Base-by-base conservation (phyloP, 176 grass and related monocot genomes). In the Oryza meridionalis region DNA sequence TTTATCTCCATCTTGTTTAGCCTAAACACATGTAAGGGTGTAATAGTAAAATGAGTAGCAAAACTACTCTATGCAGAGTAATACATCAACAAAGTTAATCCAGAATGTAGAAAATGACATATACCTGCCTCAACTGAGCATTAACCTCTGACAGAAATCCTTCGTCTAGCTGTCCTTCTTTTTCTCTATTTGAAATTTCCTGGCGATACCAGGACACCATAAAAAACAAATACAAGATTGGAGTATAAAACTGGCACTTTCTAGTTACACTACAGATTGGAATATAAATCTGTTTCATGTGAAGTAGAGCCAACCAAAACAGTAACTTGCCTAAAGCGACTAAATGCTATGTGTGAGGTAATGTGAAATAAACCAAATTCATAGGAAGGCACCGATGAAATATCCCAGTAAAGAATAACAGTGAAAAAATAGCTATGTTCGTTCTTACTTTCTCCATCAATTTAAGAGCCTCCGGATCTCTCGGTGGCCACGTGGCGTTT, bases 141-240 rank as follows among this genome's bases (percentile, higher is more conserved):
- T 85, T 99, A 87, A 99, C 96, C 87, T 99, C 96, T 32, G 93
- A 89, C 17, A 96, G 89, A 84, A 99, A 99, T 75, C 93, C 86
- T 86, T 96, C 96, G 64, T 99, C 91, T 51, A 94, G 88, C 27
- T 92, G 88, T 22, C 96, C 91, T 89, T 92, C 93, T 88, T 94
- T 86, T 79, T 95, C 91, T 86, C 84, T 91, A 8, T 77, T 88
- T 76, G 84, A 81, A 89, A 96, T 69, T 82, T 96, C 96, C 96
- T 94, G 61, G 43, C 1, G 77, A 87, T 73, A 31, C 3, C 69
- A 85, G 21, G 22, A 69, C 38, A 4, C 37, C 35, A 63, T 58
- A 71, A 0, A 76, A 81, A 31, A 69, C n/a, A 61, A 63, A 14
- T 27, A 4, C 62, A 53, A 76, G 14, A 9, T 33, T 19, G 73